Evolutionary conservation across 192 early-diverging fungal species (phyloP), one percentile per base, ranked within the genome.

Genomic region (Dissophora ornata): DNA sequence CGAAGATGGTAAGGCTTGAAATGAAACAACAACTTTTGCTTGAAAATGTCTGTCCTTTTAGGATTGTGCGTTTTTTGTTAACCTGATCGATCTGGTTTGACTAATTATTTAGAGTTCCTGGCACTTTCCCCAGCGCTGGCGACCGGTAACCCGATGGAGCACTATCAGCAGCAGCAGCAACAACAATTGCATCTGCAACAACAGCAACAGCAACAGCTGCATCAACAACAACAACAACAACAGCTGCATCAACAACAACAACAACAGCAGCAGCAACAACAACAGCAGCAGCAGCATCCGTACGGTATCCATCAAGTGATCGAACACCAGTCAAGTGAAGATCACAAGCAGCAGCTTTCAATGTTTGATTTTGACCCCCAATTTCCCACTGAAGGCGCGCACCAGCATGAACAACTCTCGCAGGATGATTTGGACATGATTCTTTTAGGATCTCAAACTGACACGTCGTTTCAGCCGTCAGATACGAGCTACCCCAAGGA

Each of bases 351-450:
- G 29, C 62, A 65, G 28, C 60, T 50, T 8, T 26, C 15, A 13
- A 42, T 45, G 46, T 69, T 69, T 44, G 57, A 69, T 53, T 69
- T 59, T 33, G 62, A 64, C 22, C 30, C 38, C n/a, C 30, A 45
- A 12, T 53, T 57, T 22, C 13, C 46, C 0, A 21, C 57, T 21
- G 48, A 36, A 11, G 28, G 47, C 2, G 18, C 36, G 32, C 4
- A 36, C 15, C 56, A 61, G 21, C 70, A 57, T 0, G 60, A 42
- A 26, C 36, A 60, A 2, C 29, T 73, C 4, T 65, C 62, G 1
- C 70, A 73, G n/a, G 71, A 75, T 33, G 71, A 75, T 55, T 19
- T 75, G 25, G 71, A 75, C 19, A 75, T 75, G 57, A 4, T 75
- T 3, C 19, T 75, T 11, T 44, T 67, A 21, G 62, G 63, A 4